Conservation (phyloP, 108 stramenopile genomes). For the Heterococcus sp. region DNA sequence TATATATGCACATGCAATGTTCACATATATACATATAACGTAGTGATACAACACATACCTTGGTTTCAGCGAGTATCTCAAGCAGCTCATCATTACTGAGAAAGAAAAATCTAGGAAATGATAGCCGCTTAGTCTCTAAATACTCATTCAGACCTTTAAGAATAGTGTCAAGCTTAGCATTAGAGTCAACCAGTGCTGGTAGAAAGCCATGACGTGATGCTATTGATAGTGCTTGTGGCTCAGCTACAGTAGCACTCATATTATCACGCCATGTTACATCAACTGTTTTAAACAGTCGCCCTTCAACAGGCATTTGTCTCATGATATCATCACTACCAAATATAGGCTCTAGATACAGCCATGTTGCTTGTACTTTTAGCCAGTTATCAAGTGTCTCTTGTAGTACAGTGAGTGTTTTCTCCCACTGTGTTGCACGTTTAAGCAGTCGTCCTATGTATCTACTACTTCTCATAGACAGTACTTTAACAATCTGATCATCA, state of each 20-base stretch:
- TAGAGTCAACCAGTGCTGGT: constrained; percentile 55
- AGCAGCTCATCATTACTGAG: constrained; percentile 60
- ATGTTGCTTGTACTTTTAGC: constrained; percentile 67
- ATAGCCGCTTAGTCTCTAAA: constrained; percentile 64
- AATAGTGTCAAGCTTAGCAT: constrained; percentile 61
- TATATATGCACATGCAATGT: too few relatives aligned
- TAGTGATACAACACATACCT: too few relatives aligned
- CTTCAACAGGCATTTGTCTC: constrained; percentile 69
- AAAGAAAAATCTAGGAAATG: constrained; percentile 67
- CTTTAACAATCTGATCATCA: constrained; percentile 71
- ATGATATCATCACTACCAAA: constrained; percentile 70
- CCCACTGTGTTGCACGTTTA: constrained; percentile 61
- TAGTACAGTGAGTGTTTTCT: constrained; percentile 45
- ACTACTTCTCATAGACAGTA: constrained; percentile 64
- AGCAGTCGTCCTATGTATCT: constrained; percentile 63
- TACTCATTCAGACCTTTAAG: constrained; percentile 65
- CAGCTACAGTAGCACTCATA: constrained; percentile 56
- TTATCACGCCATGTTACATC: constrained; percentile 60
- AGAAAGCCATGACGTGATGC: constrained; percentile 56
- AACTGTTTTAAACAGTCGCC: constrained; percentile 46
- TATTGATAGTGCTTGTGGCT: constrained; percentile 53
- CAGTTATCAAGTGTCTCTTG: constrained; percentile 69
- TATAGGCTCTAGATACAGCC: constrained; percentile 71
- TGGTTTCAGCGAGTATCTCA: constrained; percentile 70
- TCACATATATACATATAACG: too few relatives aligned